Base-by-base conservation (phyloP, 2,329 filamentous ascomycete genomes). In the Capronia americana region DNA sequence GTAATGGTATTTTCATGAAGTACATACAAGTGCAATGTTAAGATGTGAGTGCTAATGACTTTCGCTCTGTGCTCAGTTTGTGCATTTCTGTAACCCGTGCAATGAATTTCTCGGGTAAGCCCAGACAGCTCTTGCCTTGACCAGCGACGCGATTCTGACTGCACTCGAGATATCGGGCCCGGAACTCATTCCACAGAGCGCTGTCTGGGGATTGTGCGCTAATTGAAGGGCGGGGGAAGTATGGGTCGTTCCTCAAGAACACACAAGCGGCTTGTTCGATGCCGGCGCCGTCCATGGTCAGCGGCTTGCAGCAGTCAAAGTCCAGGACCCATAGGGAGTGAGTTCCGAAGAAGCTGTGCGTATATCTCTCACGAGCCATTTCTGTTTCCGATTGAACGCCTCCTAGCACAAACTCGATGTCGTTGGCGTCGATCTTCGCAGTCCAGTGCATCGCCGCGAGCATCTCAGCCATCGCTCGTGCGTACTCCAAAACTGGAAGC, bases 371-470 rank as follows among this genome's bases (percentile, higher is more conserved):
- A 24, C 44, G 23, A 32, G 3, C 23, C 26, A 7, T 50, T 55
- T 30, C 61, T 48, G 28, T 11, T 51, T 56, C 8, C 32, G 53
- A 24, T 50, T 26, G 68, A 17, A 41, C 17, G 12, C 66, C 54
- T 23, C 63, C 77, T 1, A 87, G 79, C 0, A 87, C 85, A 68
- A 86, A 87, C 57, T 88, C 83, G 1, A 88, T 77, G 56, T 86
- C 85, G 44, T 82, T 82, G 0, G 80, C 85, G 67, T 87, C 84
- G 0, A 85, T 72, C 7, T 75, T 69, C 0, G 77, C 80, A 1
- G 69, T 56, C 84, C 83, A 88, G 67, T 85, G 81, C 63, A 87
- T 74, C 3, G 82, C 75, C 0, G 85, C 84, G 0, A 87, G 77
- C 0, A 80, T 77, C 5, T 83, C 79, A 0, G 82, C 86, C 79